These are phyloP conservation scores for Penicillium fimorum DNA, from an alignment of 495 filamentous ascomycete genomes.

Conservation along the genomic window DNA sequence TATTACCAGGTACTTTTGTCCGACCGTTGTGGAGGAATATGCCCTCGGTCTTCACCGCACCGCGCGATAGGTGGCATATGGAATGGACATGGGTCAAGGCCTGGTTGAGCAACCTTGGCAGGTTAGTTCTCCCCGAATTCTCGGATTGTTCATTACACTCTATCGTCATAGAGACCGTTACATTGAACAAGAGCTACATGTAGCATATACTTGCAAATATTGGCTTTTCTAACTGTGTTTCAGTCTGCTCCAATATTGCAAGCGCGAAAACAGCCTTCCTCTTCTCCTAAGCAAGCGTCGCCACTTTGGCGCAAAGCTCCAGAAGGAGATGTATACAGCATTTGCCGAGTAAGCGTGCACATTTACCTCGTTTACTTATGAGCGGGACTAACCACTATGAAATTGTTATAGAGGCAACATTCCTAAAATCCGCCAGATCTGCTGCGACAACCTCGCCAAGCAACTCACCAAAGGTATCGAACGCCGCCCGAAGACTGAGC, in stretches of 20 bases:
- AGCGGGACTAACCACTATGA: neutral
- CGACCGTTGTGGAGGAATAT: slow-evolving; percentile 55
- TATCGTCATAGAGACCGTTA: neutral
- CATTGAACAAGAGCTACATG: neutral
- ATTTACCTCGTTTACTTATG: neutral
- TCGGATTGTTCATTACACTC: neutral
- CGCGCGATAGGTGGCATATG: slow-evolving; percentile 42
- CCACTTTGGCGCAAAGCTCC: slow-evolving; percentile 47
- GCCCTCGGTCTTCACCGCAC: slow-evolving; percentile 53
- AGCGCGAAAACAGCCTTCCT: slow-evolving; percentile 30
- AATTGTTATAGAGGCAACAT: slow-evolving; percentile 53
- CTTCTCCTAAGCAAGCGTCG: slow-evolving; percentile 24
- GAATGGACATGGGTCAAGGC: slow-evolving; percentile 49
- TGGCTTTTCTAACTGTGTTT: slow-evolving; percentile 24
- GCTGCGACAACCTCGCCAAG: slow-evolving; percentile 57
- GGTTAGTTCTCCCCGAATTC: slow-evolving; percentile 30
- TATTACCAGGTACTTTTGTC: slow-evolving; percentile 58
- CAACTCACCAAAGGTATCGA: slow-evolving; percentile 57
- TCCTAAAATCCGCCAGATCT: slow-evolving; percentile 54
- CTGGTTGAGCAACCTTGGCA: slow-evolving; percentile 36
- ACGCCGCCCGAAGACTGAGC: slow-evolving; percentile 47
- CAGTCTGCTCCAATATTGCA: slow-evolving; percentile 45
- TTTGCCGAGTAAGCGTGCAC: slow-evolving; percentile 57
- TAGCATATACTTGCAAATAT: slow-evolving; percentile 1
- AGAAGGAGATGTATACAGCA: slow-evolving; percentile 67